Base-by-base conservation (phyloP, 2,329 filamentous ascomycete species). In the Aspergillus latus region DNA sequence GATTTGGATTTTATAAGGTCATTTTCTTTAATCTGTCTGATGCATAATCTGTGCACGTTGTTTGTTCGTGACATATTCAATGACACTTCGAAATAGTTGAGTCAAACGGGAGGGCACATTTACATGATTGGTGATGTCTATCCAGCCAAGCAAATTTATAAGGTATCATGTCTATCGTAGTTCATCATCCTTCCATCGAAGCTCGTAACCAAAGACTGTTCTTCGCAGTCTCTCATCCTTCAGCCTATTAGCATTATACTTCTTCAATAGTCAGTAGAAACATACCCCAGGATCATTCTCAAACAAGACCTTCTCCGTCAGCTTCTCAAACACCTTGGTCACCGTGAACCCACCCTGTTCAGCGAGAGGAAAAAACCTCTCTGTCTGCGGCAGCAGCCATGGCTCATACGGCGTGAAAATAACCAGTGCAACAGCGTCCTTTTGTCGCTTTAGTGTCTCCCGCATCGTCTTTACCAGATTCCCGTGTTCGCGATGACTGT, bases 371-470 rank as follows among this genome's bases (percentile, higher is more conserved):
- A 97, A 97, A 77, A 97, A 97, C 3, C 82, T 84, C 70, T 96
- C 79, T 67, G 96, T 94, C 72, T 91, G 89, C 60, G 92, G 83
- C 66, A 89, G 80, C 68, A 97, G 78, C 92, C 92, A 97, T 1
- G 93, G 92, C 60, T 94, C 82, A 75, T 97, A 96, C 16, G 90
- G 92, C 0, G 92, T 96, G 77, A 97, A 97, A 73, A 97, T 95
- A 6, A 97, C 92, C 65, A 92, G 83, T 2, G 92, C 91, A 52
- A 81, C 81, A 48, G 87, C 84, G 1, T 78, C 77, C 3, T 71
- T 65, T 3, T 76, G 72, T 59, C 76, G 79, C 64, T 81, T 83
- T 65, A 97, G 74, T 13, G 88, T 89, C 67, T 82, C 71, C 66
- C 82, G 78, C 58, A 97, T 83, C 3, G 88, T 91, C 62, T 83